Evolutionary conservation across 257 asterid species (phyloP), one percentile per base, ranked within the genome.

Genomic region (Rhazya stricta): DNA sequence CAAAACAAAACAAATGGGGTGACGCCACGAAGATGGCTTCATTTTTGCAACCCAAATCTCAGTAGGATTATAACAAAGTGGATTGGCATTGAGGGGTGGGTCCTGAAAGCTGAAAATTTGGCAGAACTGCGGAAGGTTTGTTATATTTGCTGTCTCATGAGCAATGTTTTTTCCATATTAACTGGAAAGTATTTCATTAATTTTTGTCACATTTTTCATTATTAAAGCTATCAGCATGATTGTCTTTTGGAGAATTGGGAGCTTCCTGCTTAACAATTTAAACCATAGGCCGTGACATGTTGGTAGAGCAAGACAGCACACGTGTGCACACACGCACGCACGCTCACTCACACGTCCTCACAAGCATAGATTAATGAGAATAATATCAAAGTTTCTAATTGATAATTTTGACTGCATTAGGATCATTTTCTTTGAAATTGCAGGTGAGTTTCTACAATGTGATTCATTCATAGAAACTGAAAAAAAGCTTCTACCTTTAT

Each of bases 1-100:
- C 94, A 89, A 79, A 91, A 91, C 79, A 91, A 91, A 81, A 91
- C 97, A 75, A 91, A 91, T 77, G 97, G 97, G 72, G 97, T 91
- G 79, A 91, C 97, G 48, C 96, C 97, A 62, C 84, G 97, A 85
- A 88, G 97, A 82, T 91, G 97, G 97, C 85, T 91, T 79, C 83
- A 79, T 27, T 91, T 89, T 84, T 91, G 97, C 85, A 91, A 91
- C 78, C 94, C 94, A 62, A 83, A 84, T 78, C 87, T 91, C 54
- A 89, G 96, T 79, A 53, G 81, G 45, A 87, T 89, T 69, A 83
- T 91, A 73, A 88, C 94, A 30, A 89, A 88, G 83, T 91, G 97
- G 97, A 87, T 78, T 82, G 97, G 91, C 57, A 81, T 84, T 25
- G 87, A 86, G 43, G 91, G 86, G 77, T 91, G 97, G 97, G 85